Evolutionary conservation across 768 basidiomycete species (phyloP), one percentile per base, ranked within the genome.

Genomic region (Trametes elegans): DNA sequence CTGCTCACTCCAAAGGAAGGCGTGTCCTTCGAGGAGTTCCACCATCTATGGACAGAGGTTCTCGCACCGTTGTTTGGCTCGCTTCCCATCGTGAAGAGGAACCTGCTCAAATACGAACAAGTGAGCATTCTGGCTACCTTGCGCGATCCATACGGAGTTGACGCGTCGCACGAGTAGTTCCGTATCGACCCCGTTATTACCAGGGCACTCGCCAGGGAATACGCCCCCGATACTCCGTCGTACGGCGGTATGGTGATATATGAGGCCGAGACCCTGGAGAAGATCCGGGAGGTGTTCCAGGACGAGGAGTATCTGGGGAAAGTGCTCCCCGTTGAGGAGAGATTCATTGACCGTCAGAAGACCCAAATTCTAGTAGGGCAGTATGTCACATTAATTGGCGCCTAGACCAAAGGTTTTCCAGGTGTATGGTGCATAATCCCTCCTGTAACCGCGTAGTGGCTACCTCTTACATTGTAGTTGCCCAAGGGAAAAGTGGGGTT

Each of bases 101-200:
- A 54, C 29, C 27, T 54, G 21, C 16, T 31, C 10, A 54, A 54
- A 29, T 54, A 54, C 26, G 52, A 53, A 21, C 52, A 53, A 19
- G 43, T 53, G 34, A 19, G 7, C 32, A 6, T 28, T 31, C 18
- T 13, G 23, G 11, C 16, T 24, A 5, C 7, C 16, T 10, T 28
- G 11, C 7, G 18, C 10, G 7, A 26, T 28, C 24, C 10, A 43
- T 11, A n/a, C n/a, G n/a, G n/a, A n/a, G n/a, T n/a, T n/a, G n/a
- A n/a, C n/a, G n/a, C n/a, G n/a, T n/a, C n/a, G n/a, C n/a, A n/a
- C n/a, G n/a, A n/a, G 3, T 9, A 46, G 43, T 46, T 19, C 26
- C 40, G 35, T 29, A n/a, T 53, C 27, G 52, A 53, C 43, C 11
- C 18, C 18, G 21, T 21, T 8, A 35, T 26, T 32, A 34, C 42